Base-by-base conservation (phyloP, 768 basidiomycete genomes). In the Amanita phalloides region DNA sequence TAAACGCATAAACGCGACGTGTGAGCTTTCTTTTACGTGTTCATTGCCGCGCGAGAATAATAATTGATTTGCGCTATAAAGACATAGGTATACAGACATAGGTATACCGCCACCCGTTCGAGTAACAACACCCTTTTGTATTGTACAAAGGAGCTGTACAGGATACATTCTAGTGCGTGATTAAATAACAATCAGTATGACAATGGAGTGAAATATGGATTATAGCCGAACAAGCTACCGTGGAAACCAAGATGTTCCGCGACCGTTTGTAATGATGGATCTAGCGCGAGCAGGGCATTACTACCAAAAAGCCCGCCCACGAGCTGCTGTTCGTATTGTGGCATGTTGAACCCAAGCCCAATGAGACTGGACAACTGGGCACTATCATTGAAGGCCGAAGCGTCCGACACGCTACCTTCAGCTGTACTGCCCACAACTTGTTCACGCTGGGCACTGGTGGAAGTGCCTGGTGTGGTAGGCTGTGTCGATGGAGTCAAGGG, bases 161-260 rank as follows among this genome's bases (percentile, higher is more conserved):
- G 21, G 21, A 11, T 20, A 21, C 9, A 42, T 42, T 11, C 21
- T 21, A 23, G 20, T 42, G 41, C 41, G 20, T 30, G 7, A 48
- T 21, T 13, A 36, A 25, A 23, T 35, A 43, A 33, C 13, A 23
- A 10, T 50, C 39, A 50, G 38, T 50, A 50, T 3, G 49, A 42
- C 28, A 50, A 1, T 7, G 49, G 32, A 50, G 49, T 32, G 33
- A 50, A 50, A 38, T 39, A 50, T 17, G 41, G 30, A 25, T 30
- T 50, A 43, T 50, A 43, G 25, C n/a, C 20, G 6, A 50, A 33
- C 7, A 38, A 14, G 17, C 26, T 50, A 28, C 11, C 33, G 20
- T 41, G 43, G 30, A 50, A 50, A 9, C 49, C 49, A 20, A 50
- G 49, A n/a, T 50, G 49, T 35, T 50, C 49, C 20, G 49, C 49